phyloP scores from a whole-genome alignment of 805 yeast genomes.

The Hemisphaericaspora nanyangensis region DNA sequence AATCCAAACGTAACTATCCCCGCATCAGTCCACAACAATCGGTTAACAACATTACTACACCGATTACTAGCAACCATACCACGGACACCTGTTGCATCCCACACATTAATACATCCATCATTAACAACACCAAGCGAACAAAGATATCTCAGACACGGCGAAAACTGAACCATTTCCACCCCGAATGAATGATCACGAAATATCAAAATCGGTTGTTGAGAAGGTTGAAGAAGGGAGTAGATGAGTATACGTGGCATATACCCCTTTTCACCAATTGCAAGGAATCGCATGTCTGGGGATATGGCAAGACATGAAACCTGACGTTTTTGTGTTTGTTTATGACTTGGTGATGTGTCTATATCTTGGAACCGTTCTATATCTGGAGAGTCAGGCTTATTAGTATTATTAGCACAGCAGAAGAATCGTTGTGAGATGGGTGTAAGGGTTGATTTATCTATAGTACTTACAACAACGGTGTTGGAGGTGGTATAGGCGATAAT shows the following conservation, averaged over 20 bases:
- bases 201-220: conserved; percentile 47
- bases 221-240: conserved; percentile 52
- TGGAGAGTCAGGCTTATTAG: no score
- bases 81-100: conserved; percentile 29
- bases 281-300: conserved; percentile 47
- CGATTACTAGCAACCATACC: conserved; percentile 47
- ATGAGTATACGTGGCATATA: conserved; percentile 62
- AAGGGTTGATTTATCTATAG: conserved; percentile 17
- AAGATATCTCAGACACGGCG: conserved; percentile 52
- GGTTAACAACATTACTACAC: conserved; percentile 58
- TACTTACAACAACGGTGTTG: conserved; percentile 55
- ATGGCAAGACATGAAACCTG: conserved; percentile 62
- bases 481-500: conserved; percentile 53
- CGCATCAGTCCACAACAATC: conserved; percentile 52
- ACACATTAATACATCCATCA: conserved; percentile 64
- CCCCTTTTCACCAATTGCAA: conserved; percentile 73
- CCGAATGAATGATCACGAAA: conserved; percentile 68
- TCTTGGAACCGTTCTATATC: no score
- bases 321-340: no score
- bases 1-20: conserved; percentile 55
- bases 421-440: conserved; percentile 38
- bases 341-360: no score
- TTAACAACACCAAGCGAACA: conserved; percentile 64
- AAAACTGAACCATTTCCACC: conserved; percentile 49
- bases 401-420: conserved; percentile 45